phyloP scores from a whole-genome alignment of 2,329 filamentous ascomycete genomes.

The Hawksworthiomyces lignivorus region DNA sequence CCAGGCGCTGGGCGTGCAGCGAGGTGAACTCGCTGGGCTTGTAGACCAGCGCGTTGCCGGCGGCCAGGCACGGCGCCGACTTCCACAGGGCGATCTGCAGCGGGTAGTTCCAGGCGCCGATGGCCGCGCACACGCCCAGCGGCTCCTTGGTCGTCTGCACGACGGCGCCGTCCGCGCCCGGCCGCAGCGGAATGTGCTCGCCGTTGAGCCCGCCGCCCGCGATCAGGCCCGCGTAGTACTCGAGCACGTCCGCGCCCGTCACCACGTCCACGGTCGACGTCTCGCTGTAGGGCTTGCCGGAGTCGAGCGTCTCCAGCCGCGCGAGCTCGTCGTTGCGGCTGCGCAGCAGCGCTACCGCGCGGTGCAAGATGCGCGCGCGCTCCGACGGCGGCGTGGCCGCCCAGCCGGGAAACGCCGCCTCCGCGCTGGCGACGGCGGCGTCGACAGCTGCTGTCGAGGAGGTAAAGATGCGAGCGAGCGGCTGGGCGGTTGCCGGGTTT shows the following conservation, averaged over 20 bases:
- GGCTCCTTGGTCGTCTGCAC: constrained; percentile 30
- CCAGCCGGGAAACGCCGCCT: constrained; percentile 67
- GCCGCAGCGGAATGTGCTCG: constrained; percentile 31
- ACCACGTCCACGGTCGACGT: constrained; percentile 77
- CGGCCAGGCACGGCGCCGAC: constrained; percentile 33
- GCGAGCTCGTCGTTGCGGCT: constrained; percentile 73
- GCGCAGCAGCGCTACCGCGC: constrained; percentile 66
- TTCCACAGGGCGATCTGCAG: constrained; percentile 31
- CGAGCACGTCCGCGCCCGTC: constrained; percentile 25
- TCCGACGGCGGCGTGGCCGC: constrained; percentile 65
- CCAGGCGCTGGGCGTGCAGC: constrained; percentile 28
- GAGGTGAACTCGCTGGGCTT: constrained; percentile 38
- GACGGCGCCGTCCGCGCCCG: constrained; percentile 36
- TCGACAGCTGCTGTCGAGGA: constrained; percentile 57
- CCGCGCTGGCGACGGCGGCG: constrained; percentile 62
- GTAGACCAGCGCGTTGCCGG: constrained; percentile 36
- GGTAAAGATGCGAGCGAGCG: constrained; percentile 63
- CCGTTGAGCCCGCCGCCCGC: constrained; percentile 16
- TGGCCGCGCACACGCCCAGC: constrained; percentile 24
- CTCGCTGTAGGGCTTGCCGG: constrained; percentile 78
- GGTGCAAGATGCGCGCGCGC: constrained; percentile 70
- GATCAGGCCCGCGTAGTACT: constrained; percentile 31
- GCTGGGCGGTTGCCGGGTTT: constrained; percentile 63
- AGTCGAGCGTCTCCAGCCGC: constrained; percentile 72
- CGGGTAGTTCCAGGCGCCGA: constrained; percentile 34